A percentile compares a stretch with the other conserved stretches of the same genome.
Evolutionary conservation across 192 early-diverging fungal species (phyloP).

Genomic region (Globomyces pollinis-pini): DNA sequence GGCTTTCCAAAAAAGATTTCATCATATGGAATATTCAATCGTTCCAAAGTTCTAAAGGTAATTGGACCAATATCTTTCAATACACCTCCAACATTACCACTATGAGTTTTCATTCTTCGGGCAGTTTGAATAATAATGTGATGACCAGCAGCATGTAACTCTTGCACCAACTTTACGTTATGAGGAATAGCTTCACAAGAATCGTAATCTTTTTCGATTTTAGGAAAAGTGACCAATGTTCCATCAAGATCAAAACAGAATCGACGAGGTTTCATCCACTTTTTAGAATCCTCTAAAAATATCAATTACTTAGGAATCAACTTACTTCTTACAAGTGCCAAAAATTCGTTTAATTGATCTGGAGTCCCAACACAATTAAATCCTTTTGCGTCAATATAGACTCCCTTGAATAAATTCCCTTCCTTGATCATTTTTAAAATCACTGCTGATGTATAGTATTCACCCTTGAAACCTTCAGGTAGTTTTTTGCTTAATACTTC

Average conservation of each 20-base stretch:
- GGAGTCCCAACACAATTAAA: no score
- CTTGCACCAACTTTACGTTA: neutral
- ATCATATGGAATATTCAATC: neutral
- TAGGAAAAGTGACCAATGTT: neutral
- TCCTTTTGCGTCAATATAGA: no score
- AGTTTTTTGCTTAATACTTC: no score
- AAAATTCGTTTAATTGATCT: no score
- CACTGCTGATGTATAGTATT: no score
- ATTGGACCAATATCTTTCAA: neutral
- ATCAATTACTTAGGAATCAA: no score
- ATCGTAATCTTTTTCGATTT: neutral
- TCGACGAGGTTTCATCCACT: neutral
- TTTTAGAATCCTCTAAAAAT: no score
- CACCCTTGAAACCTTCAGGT: no score
- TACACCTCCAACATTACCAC: neutral
- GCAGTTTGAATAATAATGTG: conserved; percentile 2
- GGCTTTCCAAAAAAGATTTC: conserved; percentile 8
- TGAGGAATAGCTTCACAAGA: neutral
- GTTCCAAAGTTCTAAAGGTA: neutral
- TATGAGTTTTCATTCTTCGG: neutral
- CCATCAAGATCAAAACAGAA: neutral
- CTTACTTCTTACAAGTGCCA: no score
- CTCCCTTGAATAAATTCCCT: no score
- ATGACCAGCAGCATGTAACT: neutral
- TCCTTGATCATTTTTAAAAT: no score